These are phyloP conservation scores for Microcyclosporella mali DNA, from an alignment of 2,329 filamentous ascomycete genomes.

Conservation along the genomic window DNA sequence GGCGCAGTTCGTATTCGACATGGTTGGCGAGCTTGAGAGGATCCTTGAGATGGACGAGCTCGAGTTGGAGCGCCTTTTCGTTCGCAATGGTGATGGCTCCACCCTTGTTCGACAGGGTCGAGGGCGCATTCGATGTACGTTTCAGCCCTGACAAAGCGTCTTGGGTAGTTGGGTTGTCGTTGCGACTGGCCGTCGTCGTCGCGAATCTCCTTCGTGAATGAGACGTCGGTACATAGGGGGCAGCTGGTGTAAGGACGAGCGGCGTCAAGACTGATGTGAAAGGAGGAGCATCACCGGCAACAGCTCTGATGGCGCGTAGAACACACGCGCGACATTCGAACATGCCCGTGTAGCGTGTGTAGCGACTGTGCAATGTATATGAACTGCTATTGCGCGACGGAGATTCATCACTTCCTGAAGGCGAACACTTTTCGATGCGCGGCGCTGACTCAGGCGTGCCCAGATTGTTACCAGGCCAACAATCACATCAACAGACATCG, in stretches of 20 bases:
- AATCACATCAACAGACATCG: too few relatives aligned
- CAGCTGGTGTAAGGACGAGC: slow-evolving; percentile 21
- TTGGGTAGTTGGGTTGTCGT: too few relatives aligned
- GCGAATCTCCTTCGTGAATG: slow-evolving; percentile 5
- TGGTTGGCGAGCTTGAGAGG: slow-evolving; percentile 66
- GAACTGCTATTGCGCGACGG: too few relatives aligned
- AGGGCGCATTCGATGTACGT: neutral
- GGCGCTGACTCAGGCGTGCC: too few relatives aligned
- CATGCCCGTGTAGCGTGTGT: slow-evolving; percentile 30
- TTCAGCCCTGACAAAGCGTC: too few relatives aligned
- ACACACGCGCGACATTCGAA: slow-evolving; percentile 42
- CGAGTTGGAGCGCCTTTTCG: slow-evolving; percentile 41
- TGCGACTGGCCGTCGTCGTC: neutral
- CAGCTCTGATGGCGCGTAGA: slow-evolving; percentile 38
- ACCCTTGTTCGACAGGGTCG: neutral
- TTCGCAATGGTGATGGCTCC: slow-evolving; percentile 1
- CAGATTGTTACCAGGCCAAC: too few relatives aligned
- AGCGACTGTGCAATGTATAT: too few relatives aligned
- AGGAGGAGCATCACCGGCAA: slow-evolving; percentile 27
- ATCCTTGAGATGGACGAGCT: slow-evolving; percentile 61
- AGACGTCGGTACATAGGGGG: slow-evolving; percentile 2
- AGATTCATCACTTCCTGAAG: too few relatives aligned
- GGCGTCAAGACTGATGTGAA: neutral
- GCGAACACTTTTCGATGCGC: too few relatives aligned
- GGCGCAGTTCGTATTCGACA: slow-evolving; percentile 55